These are phyloP conservation scores for Emergomyces pasteurianus DNA, from an alignment of 2,329 filamentous ascomycete genomes.

Conservation along the genomic window DNA sequence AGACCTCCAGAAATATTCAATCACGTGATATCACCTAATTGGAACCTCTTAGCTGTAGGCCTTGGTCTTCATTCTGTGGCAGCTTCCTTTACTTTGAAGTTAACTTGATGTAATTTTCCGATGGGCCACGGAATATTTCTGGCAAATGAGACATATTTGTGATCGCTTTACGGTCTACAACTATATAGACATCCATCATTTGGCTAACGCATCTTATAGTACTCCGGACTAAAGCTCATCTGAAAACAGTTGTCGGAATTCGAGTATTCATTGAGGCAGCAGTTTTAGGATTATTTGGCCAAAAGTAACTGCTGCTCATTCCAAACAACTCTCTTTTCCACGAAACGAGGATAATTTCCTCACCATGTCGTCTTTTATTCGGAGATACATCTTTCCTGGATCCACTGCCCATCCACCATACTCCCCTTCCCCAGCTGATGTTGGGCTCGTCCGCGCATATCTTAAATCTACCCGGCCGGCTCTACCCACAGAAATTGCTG, in stretches of 20 bases:
- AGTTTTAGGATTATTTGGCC: not conserved
- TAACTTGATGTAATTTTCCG: not conserved
- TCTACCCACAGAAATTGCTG: constrained; percentile 3
- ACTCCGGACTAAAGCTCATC: too few species aligned
- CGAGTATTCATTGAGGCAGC: too few species aligned
- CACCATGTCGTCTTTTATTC: not conserved
- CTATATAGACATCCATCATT: not conserved
- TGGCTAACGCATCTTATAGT: not conserved
- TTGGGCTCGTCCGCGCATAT: not conserved
- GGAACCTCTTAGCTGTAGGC: too few species aligned
- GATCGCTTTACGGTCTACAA: not conserved
- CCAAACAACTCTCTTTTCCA: not conserved
- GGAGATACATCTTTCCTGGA: not conserved
- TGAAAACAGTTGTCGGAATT: too few species aligned
- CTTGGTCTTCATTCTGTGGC: too few species aligned
- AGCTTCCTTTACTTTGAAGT: not conserved
- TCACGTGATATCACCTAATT: too few species aligned
- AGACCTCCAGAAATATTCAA: too few species aligned
- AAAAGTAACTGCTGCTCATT: not conserved
- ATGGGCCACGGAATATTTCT: not conserved
- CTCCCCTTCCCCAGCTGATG: constrained; percentile 1
- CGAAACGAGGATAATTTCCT: not conserved
- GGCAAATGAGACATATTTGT: not conserved
- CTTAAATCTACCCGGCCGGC: not conserved
- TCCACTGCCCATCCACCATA: too few species aligned